A percentile compares a stretch with the other conserved stretches of the same genome.
Evolutionary conservation across 495 filamentous ascomycete species (phyloP).

Genomic region (Penicillium cinerascens): DNA sequence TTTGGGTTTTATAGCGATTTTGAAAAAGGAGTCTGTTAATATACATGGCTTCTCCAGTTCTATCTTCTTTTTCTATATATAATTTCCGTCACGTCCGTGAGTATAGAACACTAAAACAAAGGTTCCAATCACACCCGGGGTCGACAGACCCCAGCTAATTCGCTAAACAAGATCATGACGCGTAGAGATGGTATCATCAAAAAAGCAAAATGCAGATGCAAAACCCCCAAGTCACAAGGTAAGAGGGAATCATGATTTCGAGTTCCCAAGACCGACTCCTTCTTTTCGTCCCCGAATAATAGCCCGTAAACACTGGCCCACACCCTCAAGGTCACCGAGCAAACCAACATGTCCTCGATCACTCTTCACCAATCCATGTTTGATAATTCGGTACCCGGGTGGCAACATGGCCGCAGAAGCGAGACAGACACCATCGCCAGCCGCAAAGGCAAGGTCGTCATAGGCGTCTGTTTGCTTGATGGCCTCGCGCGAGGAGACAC

Average conservation of each 20-base stretch:
- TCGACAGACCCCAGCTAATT: not conserved
- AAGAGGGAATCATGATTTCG: not conserved
- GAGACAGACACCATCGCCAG: conserved; percentile 87
- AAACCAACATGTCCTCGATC: conserved; percentile 84
- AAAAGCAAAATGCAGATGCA: conserved; percentile 3
- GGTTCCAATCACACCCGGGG: not conserved
- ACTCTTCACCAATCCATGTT: conserved; percentile 68
- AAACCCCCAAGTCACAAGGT: not conserved
- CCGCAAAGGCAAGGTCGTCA: conserved; percentile 81
- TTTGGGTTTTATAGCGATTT: conserved; percentile 19
- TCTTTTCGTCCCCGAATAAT: conserved; percentile 62
- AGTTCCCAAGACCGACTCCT: conserved; percentile 61
- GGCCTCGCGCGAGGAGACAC: conserved; percentile 60
- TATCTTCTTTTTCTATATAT: not conserved
- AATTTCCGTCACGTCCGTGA: not conserved
- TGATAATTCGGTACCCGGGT: conserved; percentile 67
- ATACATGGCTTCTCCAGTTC: not conserved
- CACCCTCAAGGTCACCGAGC: conserved; percentile 77
- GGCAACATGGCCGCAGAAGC: conserved; percentile 85
- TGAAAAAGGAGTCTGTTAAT: not conserved
- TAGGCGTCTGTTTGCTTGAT: conserved; percentile 79
- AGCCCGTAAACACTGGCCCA: conserved; percentile 69
- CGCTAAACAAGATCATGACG: conserved; percentile 9
- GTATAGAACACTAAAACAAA: not conserved
- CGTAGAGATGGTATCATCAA: conserved; percentile 20